phyloP scores from a whole-genome alignment of 768 basidiomycete genomes.

The Leccinum boreale region DNA sequence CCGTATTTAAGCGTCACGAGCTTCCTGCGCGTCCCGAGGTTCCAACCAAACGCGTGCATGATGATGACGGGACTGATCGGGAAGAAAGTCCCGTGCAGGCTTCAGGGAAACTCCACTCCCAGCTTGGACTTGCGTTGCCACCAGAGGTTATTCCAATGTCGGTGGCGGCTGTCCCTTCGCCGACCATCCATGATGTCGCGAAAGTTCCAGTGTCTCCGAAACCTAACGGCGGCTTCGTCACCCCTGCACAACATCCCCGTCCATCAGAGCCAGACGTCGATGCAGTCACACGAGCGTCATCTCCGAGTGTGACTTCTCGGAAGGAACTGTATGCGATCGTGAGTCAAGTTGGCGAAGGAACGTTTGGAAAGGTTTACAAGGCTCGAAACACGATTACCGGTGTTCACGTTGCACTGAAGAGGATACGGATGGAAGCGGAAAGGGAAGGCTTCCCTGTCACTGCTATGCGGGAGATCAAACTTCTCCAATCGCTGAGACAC shows the following conservation, averaged over 20 bases:
- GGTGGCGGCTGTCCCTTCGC: constrained; percentile 14
- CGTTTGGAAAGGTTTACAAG: constrained; percentile 98
- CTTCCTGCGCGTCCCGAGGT: constrained; percentile 21
- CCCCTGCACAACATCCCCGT: constrained; percentile 18
- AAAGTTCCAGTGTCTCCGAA: constrained; percentile 25
- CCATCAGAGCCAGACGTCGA: constrained; percentile 25
- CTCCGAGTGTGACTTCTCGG: constrained; percentile 27
- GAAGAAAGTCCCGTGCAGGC: constrained; percentile 17
- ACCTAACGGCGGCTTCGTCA: constrained; percentile 20
- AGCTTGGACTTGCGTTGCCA: neutral
- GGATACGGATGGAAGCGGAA: constrained; percentile 97
- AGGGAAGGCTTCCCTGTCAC: constrained; percentile 98
- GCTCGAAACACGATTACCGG: constrained; percentile 81
- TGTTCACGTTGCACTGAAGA: constrained; percentile 83
- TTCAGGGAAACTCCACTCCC: constrained; percentile 1
- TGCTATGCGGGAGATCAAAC: constrained; percentile 97
- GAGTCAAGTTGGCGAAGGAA: constrained; percentile 95
- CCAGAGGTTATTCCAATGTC: constrained; percentile 11
- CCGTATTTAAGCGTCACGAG: constrained; percentile 16
- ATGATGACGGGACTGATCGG: constrained; percentile 18
- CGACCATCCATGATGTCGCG: constrained; percentile 15
- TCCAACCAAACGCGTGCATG: constrained; percentile 27
- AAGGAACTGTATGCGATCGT: constrained; percentile 81
- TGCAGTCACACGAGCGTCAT: constrained; percentile 24
- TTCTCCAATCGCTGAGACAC: constrained; percentile 88